phyloP scores from a whole-genome alignment of 257 asterid genomes.

The Marsdenia floribunda region DNA sequence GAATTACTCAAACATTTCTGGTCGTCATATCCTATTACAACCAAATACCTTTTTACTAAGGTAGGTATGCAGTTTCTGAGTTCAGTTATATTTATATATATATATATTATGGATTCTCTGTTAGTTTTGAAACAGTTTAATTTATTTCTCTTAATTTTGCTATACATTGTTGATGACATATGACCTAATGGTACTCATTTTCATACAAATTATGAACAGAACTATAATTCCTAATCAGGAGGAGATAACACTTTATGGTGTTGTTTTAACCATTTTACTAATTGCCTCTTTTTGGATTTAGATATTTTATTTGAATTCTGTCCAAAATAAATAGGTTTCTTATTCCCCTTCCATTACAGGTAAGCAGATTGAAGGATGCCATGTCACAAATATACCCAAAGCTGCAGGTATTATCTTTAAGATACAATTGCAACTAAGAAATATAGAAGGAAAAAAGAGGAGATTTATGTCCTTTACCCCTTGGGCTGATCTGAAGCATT shows the following conservation, averaged over 20 bases:
- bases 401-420: constrained; percentile 55
- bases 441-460: neutral
- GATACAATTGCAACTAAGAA: neutral
- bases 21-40: constrained; percentile 96
- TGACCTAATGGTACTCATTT: neutral
- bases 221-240: neutral
- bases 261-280: neutral
- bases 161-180: neutral
- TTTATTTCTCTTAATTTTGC: neutral
- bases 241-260: neutral
- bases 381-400: constrained; percentile 78
- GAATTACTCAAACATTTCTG: constrained; percentile 90
- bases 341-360: constrained; percentile 34
- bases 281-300: neutral
- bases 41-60: constrained; percentile 65
- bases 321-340: neutral
- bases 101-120: neutral
- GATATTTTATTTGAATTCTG: neutral
- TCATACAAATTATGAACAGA: neutral
- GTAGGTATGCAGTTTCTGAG: constrained; percentile 30
- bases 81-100: neutral
- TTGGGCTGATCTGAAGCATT: neutral
- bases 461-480: neutral
- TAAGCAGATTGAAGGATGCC: constrained; percentile 72
- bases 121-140: neutral